Evolutionary conservation across 2,329 filamentous ascomycete species (phyloP), one percentile per base, ranked within the genome.

Genomic region (Pyrenophora tritici-repentis): DNA sequence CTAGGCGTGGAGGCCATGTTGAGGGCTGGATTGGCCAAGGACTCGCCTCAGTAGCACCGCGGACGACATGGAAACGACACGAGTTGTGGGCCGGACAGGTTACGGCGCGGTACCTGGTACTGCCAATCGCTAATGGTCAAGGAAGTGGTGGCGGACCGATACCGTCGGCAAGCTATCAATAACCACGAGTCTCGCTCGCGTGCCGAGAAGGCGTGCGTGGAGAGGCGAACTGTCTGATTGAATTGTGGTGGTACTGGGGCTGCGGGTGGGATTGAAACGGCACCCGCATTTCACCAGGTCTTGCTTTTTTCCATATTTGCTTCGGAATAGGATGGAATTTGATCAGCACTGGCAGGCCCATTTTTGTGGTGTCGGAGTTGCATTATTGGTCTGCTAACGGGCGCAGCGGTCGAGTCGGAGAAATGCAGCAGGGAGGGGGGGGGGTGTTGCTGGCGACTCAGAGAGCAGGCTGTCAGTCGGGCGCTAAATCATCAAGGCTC

Each of bases 271-370:
- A 65, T 64, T 67, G 66, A 65, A 65, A 71, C 50, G 57, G 62
- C 62, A 55, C 67, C 63, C 67, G 62, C 61, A 62, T 64, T 64
- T 62, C 55, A 54, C 14, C 29, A 36, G 13, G 9, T 8, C 46
- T 63, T 56, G 46, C 40, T 55, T 67, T 70, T 71, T 70, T 58
- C 53, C 55, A 63, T 66, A 66, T 64, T 68, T 62, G 67, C 65
- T 65, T 71, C 66, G 69, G 67, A 73, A 68, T 59, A 59, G 61
- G 61, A 73, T 62, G 58, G 59, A 71, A 71, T 68, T 68, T 58
- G 71, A 72, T 70, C 66, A 72, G 70, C 65, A 59, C 62, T 68
- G 59, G 60, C 63, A 63, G 61, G 66, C 61, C 62, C 60, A 65
- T 54, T 63, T 59, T 59, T 58, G 44, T 52, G 59, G 53, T 50